Base-by-base conservation (phyloP, 768 basidiomycete genomes). In the Pholiota conissans region DNA sequence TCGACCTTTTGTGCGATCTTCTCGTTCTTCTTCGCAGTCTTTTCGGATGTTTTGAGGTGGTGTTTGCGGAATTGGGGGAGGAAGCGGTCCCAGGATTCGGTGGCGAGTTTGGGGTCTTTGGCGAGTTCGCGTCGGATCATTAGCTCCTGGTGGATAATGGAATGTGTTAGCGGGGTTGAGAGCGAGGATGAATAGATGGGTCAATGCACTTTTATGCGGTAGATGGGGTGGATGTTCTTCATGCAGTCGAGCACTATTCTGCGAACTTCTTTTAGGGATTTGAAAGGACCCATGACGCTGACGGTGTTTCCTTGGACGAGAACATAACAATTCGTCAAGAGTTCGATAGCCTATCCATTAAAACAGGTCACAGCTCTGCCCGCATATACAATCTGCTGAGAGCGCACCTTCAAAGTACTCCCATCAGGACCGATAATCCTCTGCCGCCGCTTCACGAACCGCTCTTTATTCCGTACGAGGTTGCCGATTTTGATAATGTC, bases 181-280 rank as follows among this genome's bases (percentile, higher is more conserved):
- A n/a, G 29, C 30, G 11, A 26, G 22, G 47, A 28, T 20, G 40
- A 5, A 18, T n/a, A 16, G 0, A n/a, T 47, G 39, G 5, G 27
- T 42, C 20, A 16, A 52, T 64, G 20, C 37, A 92, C 95, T 74
- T 99, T 99, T 74, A 99, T 99, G 65, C 95, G 88, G 71, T 99
- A 99, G 69, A 99, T 98, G 1, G 97, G 97, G 68, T 99, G 97
- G 53, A 98, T 90, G 70, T 99, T 99, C 76, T 90, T 95, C 97
- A 99, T 98, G 77, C 97, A 99, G 69, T 99, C 97, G 39, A 98
- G 73, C n/a, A 99, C 85, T 60, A 98, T 98, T 64, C 95, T 76
- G 57, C 97, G 82, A 10, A 99, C 96, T 73, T 99, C 97, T 71
- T 98, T 98, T 18, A 99, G 78, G 0, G 90, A 89, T 68, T 96